Conservation (phyloP, 371 early-diverging fungal genomes). For the Umbelopsis sp. region DNA sequence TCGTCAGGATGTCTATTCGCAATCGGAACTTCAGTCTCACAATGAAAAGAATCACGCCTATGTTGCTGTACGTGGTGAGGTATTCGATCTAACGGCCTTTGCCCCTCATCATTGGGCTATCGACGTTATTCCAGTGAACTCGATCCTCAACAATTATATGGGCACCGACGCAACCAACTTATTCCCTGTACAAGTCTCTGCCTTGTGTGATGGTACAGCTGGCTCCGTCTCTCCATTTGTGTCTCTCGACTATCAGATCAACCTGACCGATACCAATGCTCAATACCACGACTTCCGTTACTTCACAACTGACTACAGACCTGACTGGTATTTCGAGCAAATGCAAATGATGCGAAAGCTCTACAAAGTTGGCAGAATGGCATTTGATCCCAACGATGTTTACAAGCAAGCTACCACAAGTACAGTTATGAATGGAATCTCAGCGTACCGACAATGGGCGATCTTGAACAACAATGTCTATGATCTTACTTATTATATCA, state of each 20-base stretch:
- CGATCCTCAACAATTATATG: constrained; percentile 62
- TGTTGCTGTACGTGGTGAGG: constrained; percentile 74
- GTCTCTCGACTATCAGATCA: constrained; percentile 41
- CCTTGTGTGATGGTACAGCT: constrained; percentile 41
- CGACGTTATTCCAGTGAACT: constrained; percentile 52
- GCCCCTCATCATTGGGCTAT: constrained; percentile 59
- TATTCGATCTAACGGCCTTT: constrained; percentile 70
- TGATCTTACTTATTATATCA: constrained; percentile 59
- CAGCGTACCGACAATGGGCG: constrained; percentile 46
- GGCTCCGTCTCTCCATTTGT: constrained; percentile 42
- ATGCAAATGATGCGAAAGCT: constrained; percentile 54
- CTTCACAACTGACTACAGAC: constrained; percentile 42
- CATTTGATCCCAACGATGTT: constrained; percentile 37
- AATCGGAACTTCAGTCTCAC: constrained; percentile 57
- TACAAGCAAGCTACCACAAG: constrained; percentile 39
- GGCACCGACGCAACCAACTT: constrained; percentile 67
- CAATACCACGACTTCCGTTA: constrained; percentile 46
- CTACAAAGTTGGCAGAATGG: constrained; percentile 52
- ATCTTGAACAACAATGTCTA: constrained; percentile 61
- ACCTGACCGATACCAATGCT: constrained; percentile 42
- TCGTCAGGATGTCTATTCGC: constrained; percentile 70
- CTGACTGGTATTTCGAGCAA: constrained; percentile 58
- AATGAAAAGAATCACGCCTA: constrained; percentile 45
- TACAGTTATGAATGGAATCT: constrained; percentile 31
- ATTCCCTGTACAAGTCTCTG: constrained; percentile 80